A percentile compares a stretch with the other conserved stretches of the same genome.
Evolutionary conservation across 306 rosid species (phyloP).

Genomic region (Abrus precatorius): DNA sequence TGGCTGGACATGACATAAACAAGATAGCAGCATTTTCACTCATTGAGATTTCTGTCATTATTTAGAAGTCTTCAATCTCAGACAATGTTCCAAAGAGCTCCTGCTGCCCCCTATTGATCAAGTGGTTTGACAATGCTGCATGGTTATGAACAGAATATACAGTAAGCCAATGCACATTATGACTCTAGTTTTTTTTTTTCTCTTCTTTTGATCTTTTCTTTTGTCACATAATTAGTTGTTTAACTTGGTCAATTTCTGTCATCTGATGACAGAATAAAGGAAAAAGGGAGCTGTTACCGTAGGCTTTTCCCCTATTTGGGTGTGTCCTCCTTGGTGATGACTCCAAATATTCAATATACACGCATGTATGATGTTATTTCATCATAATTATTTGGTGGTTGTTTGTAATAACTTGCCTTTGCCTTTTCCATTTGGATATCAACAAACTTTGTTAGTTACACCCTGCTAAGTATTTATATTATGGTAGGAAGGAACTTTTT

Average conservation of each 20-base stretch:
- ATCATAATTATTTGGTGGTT: conserved; percentile 31
- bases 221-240: conserved; percentile 22
- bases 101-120: conserved; percentile 16
- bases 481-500: neutral
- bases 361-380: conserved; percentile 44
- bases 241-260: conserved; percentile 10
- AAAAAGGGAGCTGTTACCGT: conserved; percentile 25
- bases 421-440: neutral
- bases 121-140: conserved; percentile 8
- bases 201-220: neutral
- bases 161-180: conserved; percentile 44
- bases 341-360: conserved; percentile 46
- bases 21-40: conserved; percentile 37
- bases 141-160: conserved; percentile 36
- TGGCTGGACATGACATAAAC: conserved; percentile 34
- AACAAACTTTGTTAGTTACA: neutral
- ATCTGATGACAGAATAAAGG: conserved; percentile 30
- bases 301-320: conserved; percentile 48
- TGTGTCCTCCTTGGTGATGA: conserved; percentile 43
- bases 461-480: neutral
- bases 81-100: conserved; percentile 40
- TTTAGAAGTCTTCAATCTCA: neutral
- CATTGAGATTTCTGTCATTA: neutral
- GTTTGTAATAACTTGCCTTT: conserved; percentile 22
- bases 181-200: conserved; percentile 22